Conservation (phyloP, 192 early-diverging fungal genomes). For the Coemansia aciculifera region DNA sequence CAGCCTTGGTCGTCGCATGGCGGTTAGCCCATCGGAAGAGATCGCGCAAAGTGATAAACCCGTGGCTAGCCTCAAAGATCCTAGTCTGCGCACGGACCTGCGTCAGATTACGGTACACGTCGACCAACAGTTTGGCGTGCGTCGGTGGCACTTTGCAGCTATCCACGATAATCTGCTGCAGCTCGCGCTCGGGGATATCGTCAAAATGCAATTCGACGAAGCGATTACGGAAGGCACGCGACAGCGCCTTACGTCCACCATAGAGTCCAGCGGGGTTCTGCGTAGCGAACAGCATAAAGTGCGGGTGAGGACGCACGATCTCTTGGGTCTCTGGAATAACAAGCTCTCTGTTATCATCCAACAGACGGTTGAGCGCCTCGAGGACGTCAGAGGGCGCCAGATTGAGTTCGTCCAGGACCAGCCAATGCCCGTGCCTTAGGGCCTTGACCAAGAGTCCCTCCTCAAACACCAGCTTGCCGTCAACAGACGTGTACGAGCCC, state of each 20-base stretch:
- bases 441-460: constrained; percentile 96
- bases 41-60: constrained; percentile 95
- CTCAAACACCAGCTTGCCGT: constrained; percentile 88
- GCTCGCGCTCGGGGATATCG: constrained; percentile 91
- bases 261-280: constrained; percentile 99
- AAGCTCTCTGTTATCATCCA: constrained; percentile 98
- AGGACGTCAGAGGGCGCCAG: constrained; percentile 97
- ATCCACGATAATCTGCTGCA: constrained; percentile 84
- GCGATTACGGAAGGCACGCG: constrained; percentile 95
- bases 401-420: constrained; percentile 98
- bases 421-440: constrained; percentile 92
- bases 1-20: constrained; percentile 69
- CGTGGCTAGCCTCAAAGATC: constrained; percentile 93
- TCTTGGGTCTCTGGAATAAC: constrained; percentile 96
- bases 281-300: constrained; percentile 98
- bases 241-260: constrained; percentile 94
- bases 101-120: constrained; percentile 82
- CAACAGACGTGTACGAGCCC: constrained; percentile 86
- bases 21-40: constrained; percentile 97
- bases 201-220: constrained; percentile 97
- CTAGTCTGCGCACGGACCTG: constrained; percentile 72
- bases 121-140: constrained; percentile 81
- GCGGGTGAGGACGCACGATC: constrained; percentile 86
- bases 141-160: constrained; percentile 86
- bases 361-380: constrained; percentile 93